A percentile compares a stretch with the other conserved stretches of the same genome.
These are phyloP conservation scores for Phytophthora sp. DNA, from an alignment of 352 stramenopile genomes.

Conservation along the genomic window DNA sequence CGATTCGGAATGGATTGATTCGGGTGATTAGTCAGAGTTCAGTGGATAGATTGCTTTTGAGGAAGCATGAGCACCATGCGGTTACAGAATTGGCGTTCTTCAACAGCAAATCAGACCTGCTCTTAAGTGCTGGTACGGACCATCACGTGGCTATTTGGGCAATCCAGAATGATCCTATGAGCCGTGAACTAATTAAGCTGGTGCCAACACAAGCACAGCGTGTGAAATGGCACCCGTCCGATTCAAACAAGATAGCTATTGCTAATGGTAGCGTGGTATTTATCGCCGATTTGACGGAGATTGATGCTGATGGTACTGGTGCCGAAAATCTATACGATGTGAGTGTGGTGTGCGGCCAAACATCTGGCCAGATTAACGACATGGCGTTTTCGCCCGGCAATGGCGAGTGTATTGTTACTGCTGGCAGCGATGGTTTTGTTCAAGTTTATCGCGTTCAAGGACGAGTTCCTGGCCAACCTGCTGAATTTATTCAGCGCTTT, in stretches of 20 bases:
- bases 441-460: constrained; percentile 77
- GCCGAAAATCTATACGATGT: constrained; percentile 70
- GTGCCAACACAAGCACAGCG: constrained; percentile 64
- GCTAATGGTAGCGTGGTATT: constrained; percentile 71
- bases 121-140: constrained; percentile 71
- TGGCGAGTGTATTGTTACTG: constrained; percentile 64
- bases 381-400: constrained; percentile 72
- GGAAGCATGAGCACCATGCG: constrained; percentile 75
- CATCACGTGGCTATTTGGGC: constrained; percentile 78
- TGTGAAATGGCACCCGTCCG: constrained; percentile 82
- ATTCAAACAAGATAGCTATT: constrained; percentile 78
- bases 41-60: constrained; percentile 71
- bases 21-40: constrained; percentile 86
- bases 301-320: constrained; percentile 41
- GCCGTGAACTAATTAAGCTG: constrained; percentile 67
- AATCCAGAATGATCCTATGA: constrained; percentile 76
- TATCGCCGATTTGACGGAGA: constrained; percentile 60
- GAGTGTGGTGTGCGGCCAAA: constrained; percentile 76
- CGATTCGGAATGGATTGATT: constrained; percentile 84
- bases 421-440: constrained; percentile 77
- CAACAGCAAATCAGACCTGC: constrained; percentile 66
- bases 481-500: constrained; percentile 78
- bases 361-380: constrained; percentile 76
- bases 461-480: constrained; percentile 51
- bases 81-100: constrained; percentile 86